phyloP scores from a whole-genome alignment of 176 grass and related monocot species.

The Musa troglodytarum region DNA sequence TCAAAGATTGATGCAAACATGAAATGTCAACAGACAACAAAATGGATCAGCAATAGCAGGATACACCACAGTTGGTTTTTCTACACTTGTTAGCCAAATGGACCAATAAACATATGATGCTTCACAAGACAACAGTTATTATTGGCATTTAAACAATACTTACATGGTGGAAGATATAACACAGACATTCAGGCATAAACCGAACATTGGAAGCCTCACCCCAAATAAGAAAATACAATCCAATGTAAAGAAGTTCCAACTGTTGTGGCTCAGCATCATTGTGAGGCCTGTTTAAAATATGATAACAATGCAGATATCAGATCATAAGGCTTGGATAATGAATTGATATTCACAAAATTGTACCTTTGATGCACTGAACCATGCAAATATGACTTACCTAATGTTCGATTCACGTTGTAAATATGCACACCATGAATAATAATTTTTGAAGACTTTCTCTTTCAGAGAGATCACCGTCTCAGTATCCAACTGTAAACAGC shows the following conservation, averaged over 20 bases:
- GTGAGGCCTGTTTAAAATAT: conserved; percentile 28
- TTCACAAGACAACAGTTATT: neutral
- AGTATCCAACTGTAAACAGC: conserved; percentile 40
- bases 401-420: conserved; percentile 46
- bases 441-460: conserved; percentile 69
- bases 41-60: too few species aligned
- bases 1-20: too few species aligned
- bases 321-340: neutral
- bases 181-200: conserved; percentile 97
- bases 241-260: conserved; percentile 71
- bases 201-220: conserved; percentile 95
- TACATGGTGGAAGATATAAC: conserved; percentile 96
- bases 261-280: conserved; percentile 35
- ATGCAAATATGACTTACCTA: conserved; percentile 32
- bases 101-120: neutral
- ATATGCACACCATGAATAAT: conserved; percentile 76
- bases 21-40: too few species aligned
- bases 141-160: conserved; percentile 22
- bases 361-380: neutral
- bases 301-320: conserved; percentile 11
- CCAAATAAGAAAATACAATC: conserved; percentile 93
- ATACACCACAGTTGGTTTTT: too few species aligned
- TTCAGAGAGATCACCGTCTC: conserved; percentile 34
- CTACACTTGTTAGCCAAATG: neutral
- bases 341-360: conserved; percentile 2